A percentile compares a stretch with the other conserved stretches of the same genome.
Conservation (phyloP, 176 grass and related monocot species). For the Lolium rigidum region DNA sequence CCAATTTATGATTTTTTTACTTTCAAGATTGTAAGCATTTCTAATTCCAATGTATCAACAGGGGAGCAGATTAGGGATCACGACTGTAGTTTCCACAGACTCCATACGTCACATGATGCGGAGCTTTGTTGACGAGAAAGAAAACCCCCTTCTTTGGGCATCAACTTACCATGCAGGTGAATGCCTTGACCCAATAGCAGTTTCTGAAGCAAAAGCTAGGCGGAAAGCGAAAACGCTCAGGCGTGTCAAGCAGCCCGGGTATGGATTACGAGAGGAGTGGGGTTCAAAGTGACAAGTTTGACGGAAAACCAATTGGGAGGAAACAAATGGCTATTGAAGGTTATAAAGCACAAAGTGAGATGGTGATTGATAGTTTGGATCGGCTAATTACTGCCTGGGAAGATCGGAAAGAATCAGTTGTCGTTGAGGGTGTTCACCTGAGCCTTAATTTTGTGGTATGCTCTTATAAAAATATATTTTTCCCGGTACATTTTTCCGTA, state of each 20-base stretch:
- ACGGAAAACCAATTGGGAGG: slow-evolving; percentile 66
- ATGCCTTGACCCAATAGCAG: slow-evolving; percentile 80
- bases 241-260: slow-evolving; percentile 35
- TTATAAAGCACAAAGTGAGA: slow-evolving; percentile 94
- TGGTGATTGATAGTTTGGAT: slow-evolving; percentile 97
- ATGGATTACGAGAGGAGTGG: slow-evolving; percentile 45
- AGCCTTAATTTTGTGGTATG: slow-evolving; percentile 98
- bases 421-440: slow-evolving; percentile 92
- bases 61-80: slow-evolving; percentile 91
- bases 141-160: slow-evolving; percentile 97
- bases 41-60: slow-evolving; percentile 45
- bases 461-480: slow-evolving; percentile 35
- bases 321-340: slow-evolving; percentile 95
- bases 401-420: slow-evolving; percentile 84
- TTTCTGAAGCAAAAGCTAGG: slow-evolving; percentile 82
- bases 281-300: slow-evolving; percentile 39
- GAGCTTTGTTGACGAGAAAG: slow-evolving; percentile 83
- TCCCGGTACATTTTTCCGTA: background rate
- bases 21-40: slow-evolving; percentile 7
- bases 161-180: slow-evolving; percentile 97
- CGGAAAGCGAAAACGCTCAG: slow-evolving; percentile 66
- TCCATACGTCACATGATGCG: slow-evolving; percentile 99
- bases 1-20: background rate
- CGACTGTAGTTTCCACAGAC: slow-evolving; percentile 90
- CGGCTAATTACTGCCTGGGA: slow-evolving; percentile 86